These are phyloP conservation scores for Cladorrhinum samala DNA, from an alignment of 495 filamentous ascomycete species.

Conservation along the genomic window DNA sequence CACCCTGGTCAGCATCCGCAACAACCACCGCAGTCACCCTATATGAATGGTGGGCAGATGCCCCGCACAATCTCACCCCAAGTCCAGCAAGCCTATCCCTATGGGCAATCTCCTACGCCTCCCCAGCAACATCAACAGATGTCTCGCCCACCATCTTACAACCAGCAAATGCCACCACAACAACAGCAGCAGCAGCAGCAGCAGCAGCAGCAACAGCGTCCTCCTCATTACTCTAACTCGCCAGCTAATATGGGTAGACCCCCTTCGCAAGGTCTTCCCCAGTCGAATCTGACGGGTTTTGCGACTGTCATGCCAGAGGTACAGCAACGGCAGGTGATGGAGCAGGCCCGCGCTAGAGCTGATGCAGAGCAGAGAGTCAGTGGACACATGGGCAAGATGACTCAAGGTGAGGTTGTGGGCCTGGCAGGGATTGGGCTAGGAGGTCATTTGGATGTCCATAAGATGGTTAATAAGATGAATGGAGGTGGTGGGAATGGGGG, in stretches of 20 bases:
- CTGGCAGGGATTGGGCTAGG: constrained; percentile 34
- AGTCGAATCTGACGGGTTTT: constrained; percentile 25
- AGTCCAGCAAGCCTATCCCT: constrained; percentile 22
- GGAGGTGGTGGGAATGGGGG: constrained; percentile 20
- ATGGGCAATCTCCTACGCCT: constrained; percentile 25
- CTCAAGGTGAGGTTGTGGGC: constrained; percentile 26
- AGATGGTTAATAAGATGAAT: constrained; percentile 31
- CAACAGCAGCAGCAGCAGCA: constrained; percentile 13
- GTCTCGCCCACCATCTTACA: constrained; percentile 19
- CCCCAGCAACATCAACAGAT: constrained; percentile 30
- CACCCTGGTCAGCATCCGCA: constrained; percentile 23
- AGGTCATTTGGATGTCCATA: constrained; percentile 29
- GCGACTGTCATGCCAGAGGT: constrained; percentile 32
- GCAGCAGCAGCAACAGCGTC: not conserved
- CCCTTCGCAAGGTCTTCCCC: constrained; percentile 8
- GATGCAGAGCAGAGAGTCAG: constrained; percentile 33
- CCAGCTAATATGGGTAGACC: constrained; percentile 19
- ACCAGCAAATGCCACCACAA: constrained; percentile 23
- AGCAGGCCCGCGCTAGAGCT: constrained; percentile 41
- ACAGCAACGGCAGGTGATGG: constrained; percentile 35
- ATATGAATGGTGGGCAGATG: constrained; percentile 30
- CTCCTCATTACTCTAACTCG: not conserved
- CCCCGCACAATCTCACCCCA: constrained; percentile 31
- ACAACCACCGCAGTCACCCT: constrained; percentile 19
- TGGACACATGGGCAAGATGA: constrained; percentile 30